Evolutionary conservation across 2,329 filamentous ascomycete species (phyloP), one percentile per base, ranked within the genome.

Genomic region (Incumbomyces lentus): DNA sequence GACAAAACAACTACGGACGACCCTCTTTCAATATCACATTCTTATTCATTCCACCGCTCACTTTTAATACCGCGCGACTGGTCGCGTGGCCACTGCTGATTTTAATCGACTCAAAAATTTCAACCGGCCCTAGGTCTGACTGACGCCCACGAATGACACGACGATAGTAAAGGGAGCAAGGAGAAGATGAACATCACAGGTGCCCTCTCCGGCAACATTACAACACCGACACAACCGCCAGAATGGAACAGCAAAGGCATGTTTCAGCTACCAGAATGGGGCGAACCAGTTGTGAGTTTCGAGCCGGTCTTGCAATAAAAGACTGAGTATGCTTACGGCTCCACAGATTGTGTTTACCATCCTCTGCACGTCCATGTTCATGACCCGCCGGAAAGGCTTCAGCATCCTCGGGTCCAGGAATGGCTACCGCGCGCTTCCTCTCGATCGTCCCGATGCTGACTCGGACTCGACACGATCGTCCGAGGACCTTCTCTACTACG

Each of bases 341-440:
- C 11, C 32, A n/a, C 45, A 73, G 70, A 71, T 74, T 52, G 71
- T 75, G 10, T 61, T 70, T n/a, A 64, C 59, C 33, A 74, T 75
- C 45, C 67, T 74, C 47, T 62, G 73, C 51, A 63, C 62, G 18
- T 70, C 69, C 22, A 68, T 74, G 64, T 64, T 68, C 49, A 57
- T 73, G 47, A 75, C 70, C 11, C 64, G 72, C 17, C 64, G 66
- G 49, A 64, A 64, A 49, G 64, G 67, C 48, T 73, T 62, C 54
- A 63, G 63, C 32, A 64, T 74, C 45, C 63, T 71, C 18, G 49
- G 52, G 34, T 57, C 58, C 40, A 46, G 49, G 11, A 51, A 55
- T 35, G 54, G 52, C 36, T 51, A 54, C 32, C 50, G 48, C 30
- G 46, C 40, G 6, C 52, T 53, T 13, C 50, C 54, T 16, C 51